A percentile compares a stretch with the other conserved stretches of the same genome.
Conservation (phyloP, 495 filamentous ascomycete species). For the Daldinia bambusicola region DNA sequence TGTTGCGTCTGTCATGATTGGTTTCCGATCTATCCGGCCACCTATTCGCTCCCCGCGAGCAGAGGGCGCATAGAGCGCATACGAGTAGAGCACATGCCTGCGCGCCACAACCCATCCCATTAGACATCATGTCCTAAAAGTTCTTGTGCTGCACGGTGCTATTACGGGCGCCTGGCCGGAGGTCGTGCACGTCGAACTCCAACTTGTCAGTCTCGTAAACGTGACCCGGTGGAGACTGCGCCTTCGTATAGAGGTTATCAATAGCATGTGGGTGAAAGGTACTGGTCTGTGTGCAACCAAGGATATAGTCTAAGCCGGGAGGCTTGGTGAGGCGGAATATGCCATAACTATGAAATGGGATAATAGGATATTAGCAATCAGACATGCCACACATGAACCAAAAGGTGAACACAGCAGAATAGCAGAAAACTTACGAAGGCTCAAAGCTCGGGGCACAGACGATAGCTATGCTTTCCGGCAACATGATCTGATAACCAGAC, state of each 20-base stretch:
- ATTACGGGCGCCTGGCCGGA: constrained; percentile 63
- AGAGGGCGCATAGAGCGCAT: constrained; percentile 16
- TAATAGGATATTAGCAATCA: constrained; percentile 22
- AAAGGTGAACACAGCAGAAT: constrained; percentile 4
- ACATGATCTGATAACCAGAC: constrained; percentile 89
- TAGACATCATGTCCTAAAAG: constrained; percentile 44
- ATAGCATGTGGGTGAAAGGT: constrained; percentile 78
- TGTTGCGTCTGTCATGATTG: neutral
- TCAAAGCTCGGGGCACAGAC: constrained; percentile 88
- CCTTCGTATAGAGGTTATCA: constrained; percentile 83
- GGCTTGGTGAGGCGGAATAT: constrained; percentile 93
- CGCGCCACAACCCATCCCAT: constrained; percentile 35
- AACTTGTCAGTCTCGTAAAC: constrained; percentile 81
- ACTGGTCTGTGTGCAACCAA: constrained; percentile 76
- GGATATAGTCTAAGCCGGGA: constrained; percentile 82
- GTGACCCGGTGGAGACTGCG: constrained; percentile 78
- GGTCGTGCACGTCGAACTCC: constrained; percentile 81
- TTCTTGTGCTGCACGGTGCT: constrained; percentile 38
- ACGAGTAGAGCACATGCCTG: constrained; percentile 24
- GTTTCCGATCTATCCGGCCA: constrained; percentile 3
- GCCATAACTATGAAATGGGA: constrained; percentile 71
- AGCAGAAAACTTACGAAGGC: constrained; percentile 69
- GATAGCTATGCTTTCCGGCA: constrained; percentile 94
- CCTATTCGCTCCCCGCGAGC: constrained; percentile 7
- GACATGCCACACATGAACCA: neutral